These are phyloP conservation scores for Cyamopsis tetragonoloba DNA, from an alignment of 306 rosid genomes.

Conservation along the genomic window DNA sequence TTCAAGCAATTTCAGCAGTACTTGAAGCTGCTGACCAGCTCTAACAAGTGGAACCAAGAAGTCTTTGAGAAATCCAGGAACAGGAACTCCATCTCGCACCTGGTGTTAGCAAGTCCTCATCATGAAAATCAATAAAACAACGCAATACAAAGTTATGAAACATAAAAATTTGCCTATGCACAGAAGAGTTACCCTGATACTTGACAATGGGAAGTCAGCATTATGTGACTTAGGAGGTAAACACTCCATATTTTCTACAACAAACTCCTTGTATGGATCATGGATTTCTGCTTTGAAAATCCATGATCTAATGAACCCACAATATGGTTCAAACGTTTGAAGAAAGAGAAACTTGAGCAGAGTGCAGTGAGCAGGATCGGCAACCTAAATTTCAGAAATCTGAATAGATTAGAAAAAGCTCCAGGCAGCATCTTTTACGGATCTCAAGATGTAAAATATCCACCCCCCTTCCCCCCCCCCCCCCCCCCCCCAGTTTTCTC, in stretches of 20 bases:
- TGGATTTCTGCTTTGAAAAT: slow-evolving; percentile 89
- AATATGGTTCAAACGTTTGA: slow-evolving; percentile 87
- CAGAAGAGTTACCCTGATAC: slow-evolving; percentile 57
- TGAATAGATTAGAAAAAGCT: slow-evolving; percentile 1
- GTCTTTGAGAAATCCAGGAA: slow-evolving; percentile 79
- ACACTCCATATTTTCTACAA: slow-evolving; percentile 51
- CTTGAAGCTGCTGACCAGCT: slow-evolving; percentile 98
- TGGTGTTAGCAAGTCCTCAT: slow-evolving; percentile 40
- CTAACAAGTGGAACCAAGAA: slow-evolving; percentile 72
- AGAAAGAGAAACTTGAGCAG: slow-evolving; percentile 88
- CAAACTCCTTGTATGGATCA: slow-evolving; percentile 87
- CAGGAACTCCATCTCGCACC: slow-evolving; percentile 73
- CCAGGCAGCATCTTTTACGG: not conserved
- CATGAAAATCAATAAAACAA: slow-evolving; percentile 32
- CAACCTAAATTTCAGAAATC: slow-evolving; percentile 57
- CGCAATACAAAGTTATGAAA: slow-evolving; percentile 16
- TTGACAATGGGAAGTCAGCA: slow-evolving; percentile 50
- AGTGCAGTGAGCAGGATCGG: slow-evolving; percentile 77
- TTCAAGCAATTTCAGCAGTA: slow-evolving; percentile 80
- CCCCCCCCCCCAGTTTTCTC: not conserved
- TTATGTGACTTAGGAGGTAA: slow-evolving; percentile 34
- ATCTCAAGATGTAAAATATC: not conserved
- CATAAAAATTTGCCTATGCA: slow-evolving; percentile 16
- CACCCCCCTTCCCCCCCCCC: not conserved
- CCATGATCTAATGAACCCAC: slow-evolving; percentile 88